A percentile compares a stretch with the other conserved stretches of the same genome.
Evolutionary conservation across 202 grass and related monocot species (phyloP).

Genomic region (Carex arenaria): DNA sequence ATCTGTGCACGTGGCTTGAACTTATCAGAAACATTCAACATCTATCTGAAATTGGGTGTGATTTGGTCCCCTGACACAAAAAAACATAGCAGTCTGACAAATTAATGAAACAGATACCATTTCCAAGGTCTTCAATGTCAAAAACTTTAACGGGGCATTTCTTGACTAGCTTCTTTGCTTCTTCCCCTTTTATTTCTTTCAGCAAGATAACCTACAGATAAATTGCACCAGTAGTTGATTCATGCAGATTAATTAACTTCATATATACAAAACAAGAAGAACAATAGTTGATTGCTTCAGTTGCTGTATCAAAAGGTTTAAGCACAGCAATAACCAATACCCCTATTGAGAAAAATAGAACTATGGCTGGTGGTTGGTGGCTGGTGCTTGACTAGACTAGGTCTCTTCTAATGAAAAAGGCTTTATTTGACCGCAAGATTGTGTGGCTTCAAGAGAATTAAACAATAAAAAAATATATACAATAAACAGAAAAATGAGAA

Average conservation of each 20-base stretch:
- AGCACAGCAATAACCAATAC: background rate
- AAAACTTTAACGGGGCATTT: slow-evolving; percentile 75
- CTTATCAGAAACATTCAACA: background rate
- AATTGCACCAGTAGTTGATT: background rate
- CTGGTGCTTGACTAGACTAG: too few species aligned
- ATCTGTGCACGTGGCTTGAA: background rate
- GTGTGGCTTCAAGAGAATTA: background rate
- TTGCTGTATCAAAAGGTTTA: background rate
- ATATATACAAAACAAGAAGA: background rate
- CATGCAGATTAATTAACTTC: background rate
- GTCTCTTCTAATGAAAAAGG: background rate
- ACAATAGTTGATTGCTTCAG: background rate
- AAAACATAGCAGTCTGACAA: background rate
- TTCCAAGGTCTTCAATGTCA: slow-evolving; percentile 88
- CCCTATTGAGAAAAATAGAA: background rate
- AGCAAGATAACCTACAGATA: slow-evolving; percentile 53
- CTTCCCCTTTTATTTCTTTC: slow-evolving; percentile 47
- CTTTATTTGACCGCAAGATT: background rate
- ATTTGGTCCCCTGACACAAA: background rate
- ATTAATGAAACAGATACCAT: slow-evolving; percentile 35
- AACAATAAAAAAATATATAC: background rate
- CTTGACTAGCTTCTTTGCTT: slow-evolving; percentile 56
- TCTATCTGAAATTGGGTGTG: background rate
- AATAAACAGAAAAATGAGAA: slow-evolving; percentile 14
- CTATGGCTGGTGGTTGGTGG: too few species aligned